Conservation (phyloP, 768 basidiomycete genomes). For the Phaeolepiota aurea region DNA sequence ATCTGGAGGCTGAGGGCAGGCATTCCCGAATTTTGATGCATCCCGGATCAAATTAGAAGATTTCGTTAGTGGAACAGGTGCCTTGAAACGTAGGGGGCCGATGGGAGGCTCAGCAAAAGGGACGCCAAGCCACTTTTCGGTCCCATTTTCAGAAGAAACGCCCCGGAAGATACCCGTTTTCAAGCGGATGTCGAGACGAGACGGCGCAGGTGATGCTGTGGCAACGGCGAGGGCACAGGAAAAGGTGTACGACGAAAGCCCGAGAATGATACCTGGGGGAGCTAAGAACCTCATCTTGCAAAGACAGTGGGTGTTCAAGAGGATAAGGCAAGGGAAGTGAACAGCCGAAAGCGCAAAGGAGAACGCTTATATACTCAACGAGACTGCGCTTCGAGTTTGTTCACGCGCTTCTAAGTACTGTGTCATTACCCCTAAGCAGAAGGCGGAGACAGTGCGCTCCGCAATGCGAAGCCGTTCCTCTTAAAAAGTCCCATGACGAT, state of each 20-base stretch:
- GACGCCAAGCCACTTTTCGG: conserved; percentile 54
- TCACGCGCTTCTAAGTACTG: too few relatives aligned
- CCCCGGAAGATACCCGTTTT: conserved; percentile 41
- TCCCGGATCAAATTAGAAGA: conserved; percentile 21
- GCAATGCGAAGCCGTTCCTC: too few relatives aligned
- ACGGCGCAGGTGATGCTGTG: conserved; percentile 9
- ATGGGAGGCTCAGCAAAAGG: conserved; percentile 52
- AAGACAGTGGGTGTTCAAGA: too few relatives aligned
- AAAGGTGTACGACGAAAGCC: background rate
- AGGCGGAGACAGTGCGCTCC: too few relatives aligned
- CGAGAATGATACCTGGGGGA: background rate
- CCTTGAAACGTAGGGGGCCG: conserved; percentile 47
- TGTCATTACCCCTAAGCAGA: too few relatives aligned
- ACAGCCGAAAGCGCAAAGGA: too few relatives aligned
- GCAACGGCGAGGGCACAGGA: conserved; percentile 5
- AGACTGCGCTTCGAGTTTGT: too few relatives aligned
- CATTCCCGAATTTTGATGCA: conserved; percentile 43
- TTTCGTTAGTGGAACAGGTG: conserved; percentile 34
- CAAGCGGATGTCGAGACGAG: conserved; percentile 30
- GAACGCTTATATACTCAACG: too few relatives aligned
- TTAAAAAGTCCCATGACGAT: too few relatives aligned
- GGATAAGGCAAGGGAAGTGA: too few relatives aligned
- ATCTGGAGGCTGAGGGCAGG: conserved; percentile 41
- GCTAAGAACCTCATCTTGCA: background rate
- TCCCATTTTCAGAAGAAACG: conserved; percentile 28